Percentiles rank a stretch among this genome's conserved stretches.
phyloP scores from a whole-genome alignment of 352 stramenopile genomes.

The Pythium biforme region DNA sequence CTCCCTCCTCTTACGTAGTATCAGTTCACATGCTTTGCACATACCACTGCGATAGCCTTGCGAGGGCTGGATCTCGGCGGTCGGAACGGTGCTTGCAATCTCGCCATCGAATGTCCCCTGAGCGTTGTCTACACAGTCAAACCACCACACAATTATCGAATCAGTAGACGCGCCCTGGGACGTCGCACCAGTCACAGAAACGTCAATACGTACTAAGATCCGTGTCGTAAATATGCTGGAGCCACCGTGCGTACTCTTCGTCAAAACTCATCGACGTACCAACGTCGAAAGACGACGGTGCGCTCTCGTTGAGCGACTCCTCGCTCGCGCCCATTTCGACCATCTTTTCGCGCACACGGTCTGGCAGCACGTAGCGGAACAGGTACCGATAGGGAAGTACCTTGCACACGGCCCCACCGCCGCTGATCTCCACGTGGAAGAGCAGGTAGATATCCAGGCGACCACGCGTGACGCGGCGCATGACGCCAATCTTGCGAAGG shows the following conservation, averaged over 20 bases:
- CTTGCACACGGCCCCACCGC: slow-evolving; percentile 32
- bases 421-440: slow-evolving; percentile 66
- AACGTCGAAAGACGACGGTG: slow-evolving; percentile 62
- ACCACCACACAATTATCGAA: no score
- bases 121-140: slow-evolving; percentile 21
- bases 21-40: neutral
- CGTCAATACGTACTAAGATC: slow-evolving; percentile 58
- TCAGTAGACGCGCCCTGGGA: no score
- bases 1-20: no score
- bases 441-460: slow-evolving; percentile 73
- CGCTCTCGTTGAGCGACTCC: slow-evolving; percentile 65
- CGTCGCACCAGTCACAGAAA: neutral
- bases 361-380: slow-evolving; percentile 75
- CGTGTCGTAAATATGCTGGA: slow-evolving; percentile 85
- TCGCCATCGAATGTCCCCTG: slow-evolving; percentile 31
- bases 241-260: slow-evolving; percentile 84
- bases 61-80: slow-evolving; percentile 33
- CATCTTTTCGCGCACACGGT: slow-evolving; percentile 59
- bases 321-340: slow-evolving; percentile 65
- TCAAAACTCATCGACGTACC: slow-evolving; percentile 75
- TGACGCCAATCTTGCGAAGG: slow-evolving; percentile 82
- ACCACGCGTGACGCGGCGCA: slow-evolving; percentile 49
- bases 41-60: slow-evolving; percentile 40
- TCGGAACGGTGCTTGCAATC: slow-evolving; percentile 14
- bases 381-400: slow-evolving; percentile 68